These are phyloP conservation scores for Claviceps pusilla DNA, from an alignment of 2,329 filamentous ascomycete genomes.

Conservation along the genomic window DNA sequence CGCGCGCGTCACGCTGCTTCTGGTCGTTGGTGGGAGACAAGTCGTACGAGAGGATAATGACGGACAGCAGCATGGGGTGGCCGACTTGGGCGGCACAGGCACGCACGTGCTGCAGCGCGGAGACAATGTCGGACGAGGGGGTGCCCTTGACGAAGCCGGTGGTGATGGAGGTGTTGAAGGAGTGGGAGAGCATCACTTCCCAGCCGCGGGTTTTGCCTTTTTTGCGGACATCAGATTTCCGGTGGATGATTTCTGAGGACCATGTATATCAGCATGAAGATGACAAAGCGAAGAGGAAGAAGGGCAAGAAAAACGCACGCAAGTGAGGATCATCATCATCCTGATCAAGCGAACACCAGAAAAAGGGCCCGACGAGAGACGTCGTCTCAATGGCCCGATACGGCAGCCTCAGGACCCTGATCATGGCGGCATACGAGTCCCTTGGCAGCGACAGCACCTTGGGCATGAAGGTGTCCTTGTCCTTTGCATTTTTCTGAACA, in stretches of 20 bases:
- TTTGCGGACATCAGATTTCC: conserved; percentile 52
- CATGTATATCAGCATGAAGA: background rate
- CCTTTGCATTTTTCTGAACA: conserved; percentile 38
- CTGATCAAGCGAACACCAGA: conserved; percentile 43
- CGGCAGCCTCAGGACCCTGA: conserved; percentile 37
- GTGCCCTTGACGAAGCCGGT: conserved; percentile 49
- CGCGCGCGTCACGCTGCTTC: conserved; percentile 47
- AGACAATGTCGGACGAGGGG: conserved; percentile 36
- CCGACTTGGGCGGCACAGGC: conserved; percentile 33
- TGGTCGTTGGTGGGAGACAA: conserved; percentile 40
- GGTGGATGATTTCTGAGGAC: conserved; percentile 40
- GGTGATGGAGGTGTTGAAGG: conserved; percentile 38
- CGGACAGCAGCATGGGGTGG: conserved; percentile 44
- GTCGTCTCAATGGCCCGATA: conserved; percentile 43
- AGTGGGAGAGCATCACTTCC: conserved; percentile 48
- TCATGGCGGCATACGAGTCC: conserved; percentile 40
- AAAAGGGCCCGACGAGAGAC: conserved; percentile 46
- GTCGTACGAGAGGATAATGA: conserved; percentile 44
- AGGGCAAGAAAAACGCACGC: conserved; percentile 25
- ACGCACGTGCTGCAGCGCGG: conserved; percentile 33
- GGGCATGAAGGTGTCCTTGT: conserved; percentile 43
- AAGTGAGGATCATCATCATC: conserved; percentile 41
- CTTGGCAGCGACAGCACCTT: conserved; percentile 37
- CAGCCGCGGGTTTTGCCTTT: conserved; percentile 48
- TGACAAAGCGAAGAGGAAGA: background rate